phyloP scores from a whole-genome alignment of 345 rosid genomes.

The Durio zibethinus region DNA sequence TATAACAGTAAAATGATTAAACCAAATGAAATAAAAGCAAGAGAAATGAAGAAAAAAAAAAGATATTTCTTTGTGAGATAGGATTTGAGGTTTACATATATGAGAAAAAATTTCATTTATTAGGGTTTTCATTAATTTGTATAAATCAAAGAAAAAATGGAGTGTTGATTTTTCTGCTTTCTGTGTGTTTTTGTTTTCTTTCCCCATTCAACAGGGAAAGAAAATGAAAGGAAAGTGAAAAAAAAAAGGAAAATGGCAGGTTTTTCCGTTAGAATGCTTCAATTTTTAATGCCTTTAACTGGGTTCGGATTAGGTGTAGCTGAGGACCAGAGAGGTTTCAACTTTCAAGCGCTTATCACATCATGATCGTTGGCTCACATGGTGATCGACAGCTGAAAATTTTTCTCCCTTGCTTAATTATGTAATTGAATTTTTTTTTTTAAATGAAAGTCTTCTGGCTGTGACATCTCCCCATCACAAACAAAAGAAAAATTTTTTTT shows the following conservation, averaged over 20 bases:
- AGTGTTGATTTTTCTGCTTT: not conserved
- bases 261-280: conserved; percentile 14
- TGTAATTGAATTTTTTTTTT: no score
- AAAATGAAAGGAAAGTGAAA: not conserved
- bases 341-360: not conserved
- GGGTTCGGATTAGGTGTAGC: not conserved
- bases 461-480: no score
- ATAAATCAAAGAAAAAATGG: not conserved
- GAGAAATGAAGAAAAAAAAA: not conserved
- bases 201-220: not conserved
- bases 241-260: not conserved
- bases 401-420: no score
- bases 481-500: no score
- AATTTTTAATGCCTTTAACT: not conserved
- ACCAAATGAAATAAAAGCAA: not conserved
- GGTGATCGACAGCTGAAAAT: conserved; percentile 3
- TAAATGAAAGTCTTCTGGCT: no score
- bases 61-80: not conserved
- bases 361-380: not conserved
- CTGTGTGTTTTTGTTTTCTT: not conserved
- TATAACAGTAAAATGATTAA: not conserved
- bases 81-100: not conserved
- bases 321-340: not conserved
- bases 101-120: not conserved
- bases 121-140: not conserved